Evolutionary conservation across 1,284 basidiomycete species (phyloP).

Genomic region (Phellinidium pouzarii): DNA sequence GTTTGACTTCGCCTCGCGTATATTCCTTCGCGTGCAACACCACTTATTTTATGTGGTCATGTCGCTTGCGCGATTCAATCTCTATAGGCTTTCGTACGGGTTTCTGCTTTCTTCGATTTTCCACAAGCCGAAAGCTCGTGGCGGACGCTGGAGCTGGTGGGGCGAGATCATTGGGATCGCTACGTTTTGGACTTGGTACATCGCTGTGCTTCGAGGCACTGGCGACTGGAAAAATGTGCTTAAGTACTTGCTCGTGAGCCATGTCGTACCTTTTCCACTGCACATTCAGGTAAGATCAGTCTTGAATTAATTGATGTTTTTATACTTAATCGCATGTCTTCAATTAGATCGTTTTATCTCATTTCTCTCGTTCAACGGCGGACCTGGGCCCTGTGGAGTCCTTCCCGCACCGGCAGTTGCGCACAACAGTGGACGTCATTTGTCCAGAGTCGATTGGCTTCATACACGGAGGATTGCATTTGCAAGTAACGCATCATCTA

Average conservation of each 20-base stretch:
- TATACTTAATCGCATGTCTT: conserved; percentile 1
- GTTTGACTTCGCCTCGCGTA: conserved; percentile 67
- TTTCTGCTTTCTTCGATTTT: conserved; percentile 60
- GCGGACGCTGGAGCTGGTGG: conserved; percentile 66
- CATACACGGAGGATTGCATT: conserved; percentile 88
- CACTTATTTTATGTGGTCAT: conserved; percentile 92
- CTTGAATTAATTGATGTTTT: neutral
- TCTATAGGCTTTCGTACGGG: conserved; percentile 84
- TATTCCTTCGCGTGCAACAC: conserved; percentile 80
- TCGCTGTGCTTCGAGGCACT: conserved; percentile 52
- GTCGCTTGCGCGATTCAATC: conserved; percentile 90
- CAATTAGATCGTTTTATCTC: conserved; percentile 90
- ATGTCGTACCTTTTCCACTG: conserved; percentile 76
- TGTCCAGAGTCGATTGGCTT: conserved; percentile 82
- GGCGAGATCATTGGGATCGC: conserved; percentile 63
- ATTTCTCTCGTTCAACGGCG: conserved; percentile 92
- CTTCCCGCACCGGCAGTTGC: conserved; percentile 88
- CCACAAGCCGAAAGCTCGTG: conserved; percentile 49
- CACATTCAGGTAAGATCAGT: conserved; percentile 64
- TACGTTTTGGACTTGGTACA: conserved; percentile 81
- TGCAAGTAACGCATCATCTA: conserved; percentile 96
- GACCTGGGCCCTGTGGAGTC: conserved; percentile 90
- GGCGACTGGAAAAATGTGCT: conserved; percentile 62
- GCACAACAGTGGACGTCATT: conserved; percentile 94
- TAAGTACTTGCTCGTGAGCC: conserved; percentile 71